Evolutionary conservation across 441 rosid genomes (phyloP), one percentile per base, ranked within the genome.

Genomic region (Corymbia calophylla): DNA sequence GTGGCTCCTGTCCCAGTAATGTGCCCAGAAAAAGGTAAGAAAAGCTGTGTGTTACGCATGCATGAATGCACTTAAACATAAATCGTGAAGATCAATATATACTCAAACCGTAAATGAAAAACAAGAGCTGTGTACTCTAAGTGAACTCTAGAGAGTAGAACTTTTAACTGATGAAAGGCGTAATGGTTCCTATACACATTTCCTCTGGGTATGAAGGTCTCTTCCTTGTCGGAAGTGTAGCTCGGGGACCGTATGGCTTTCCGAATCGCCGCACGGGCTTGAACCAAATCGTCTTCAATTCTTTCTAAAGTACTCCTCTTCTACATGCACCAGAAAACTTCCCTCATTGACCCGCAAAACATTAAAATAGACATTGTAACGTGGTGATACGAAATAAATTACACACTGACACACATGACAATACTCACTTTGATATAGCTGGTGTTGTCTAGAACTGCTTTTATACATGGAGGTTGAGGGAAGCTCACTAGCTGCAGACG

Each of bases 81-180:
- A 81, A 44, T 5, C 86, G 5, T 1, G 32, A 62, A 62, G 68
- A 62, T 62, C 29, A 14, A 62, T 62, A 62, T 62, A 29, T 6
- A 62, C 68, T 29, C 87, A 86, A 86, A 19, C 44, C 62, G 51
- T 31, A 0, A 17, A 25, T 25, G 31, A 73, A 62, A 47, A 29
- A 29, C 14, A 73, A 39, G 49, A 73, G 29, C 49, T 73, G 49
- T 39, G 82, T 39, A 39, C 15, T 16, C 58, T 49, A 29, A 18
- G 55, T 53, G 23, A 48, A 84, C 55, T 47, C 32, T 4, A 23
- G 31, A 48, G 21, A 8, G 87, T 21, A 31, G 29, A 81, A 62
- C 31, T 60, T 9, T 92, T 86, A 93, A 96, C 97, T 94, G 99
- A 73, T 95, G 95, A 93, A 96, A 95, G 62, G 97, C 94, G 64